Evolutionary conservation across 345 rosid species (phyloP), one percentile per base, ranked within the genome.

Genomic region (Erodium maritimum): DNA sequence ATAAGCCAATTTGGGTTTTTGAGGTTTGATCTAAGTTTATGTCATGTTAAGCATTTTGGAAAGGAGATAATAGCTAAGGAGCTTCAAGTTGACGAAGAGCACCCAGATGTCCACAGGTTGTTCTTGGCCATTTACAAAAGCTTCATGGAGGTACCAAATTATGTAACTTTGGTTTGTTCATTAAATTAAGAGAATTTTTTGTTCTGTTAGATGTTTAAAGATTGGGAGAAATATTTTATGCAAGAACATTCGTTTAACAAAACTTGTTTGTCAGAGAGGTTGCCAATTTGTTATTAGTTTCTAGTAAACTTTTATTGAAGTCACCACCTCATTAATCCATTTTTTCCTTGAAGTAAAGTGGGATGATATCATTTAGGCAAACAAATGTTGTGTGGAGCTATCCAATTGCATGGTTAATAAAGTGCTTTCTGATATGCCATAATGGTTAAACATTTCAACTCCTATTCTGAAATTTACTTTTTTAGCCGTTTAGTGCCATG

Each of bases 21-120:
- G 0, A 29, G 16, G 12, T 54, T 17, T 54, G 5, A 55, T 23
- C 5, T 55, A 5, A 51, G 3, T 55, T 55, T 55, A 23, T 55
- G n/a, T 23, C 19, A 16, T 22, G 25, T 57, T 37, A 55, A 93
- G 95, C 99, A 93, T 73, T 89, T 89, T 73, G 97, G 99, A 5
- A 85, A 87, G 65, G 99, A 89, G 87, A 83, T 93, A 52, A 83
- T 93, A 45, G 91, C 95, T 7, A 87, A 83, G 75, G 99, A 93
- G 69, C 90, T 93, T 48, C 77, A 72, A 23, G 82, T 85, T 58
- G 82, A 75, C 6, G 83, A 89, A 73, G 82, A 67, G 21, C 97
- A 91, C 52, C 94, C 85, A 0, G 83, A 93, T 72, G 99, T 79
- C 69, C 85, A 72, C 22, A 76, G 86, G 19, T 62, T 89, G 63